Evolutionary conservation across 768 basidiomycete species (phyloP).

Genomic region (Tephrocybe sp.): DNA sequence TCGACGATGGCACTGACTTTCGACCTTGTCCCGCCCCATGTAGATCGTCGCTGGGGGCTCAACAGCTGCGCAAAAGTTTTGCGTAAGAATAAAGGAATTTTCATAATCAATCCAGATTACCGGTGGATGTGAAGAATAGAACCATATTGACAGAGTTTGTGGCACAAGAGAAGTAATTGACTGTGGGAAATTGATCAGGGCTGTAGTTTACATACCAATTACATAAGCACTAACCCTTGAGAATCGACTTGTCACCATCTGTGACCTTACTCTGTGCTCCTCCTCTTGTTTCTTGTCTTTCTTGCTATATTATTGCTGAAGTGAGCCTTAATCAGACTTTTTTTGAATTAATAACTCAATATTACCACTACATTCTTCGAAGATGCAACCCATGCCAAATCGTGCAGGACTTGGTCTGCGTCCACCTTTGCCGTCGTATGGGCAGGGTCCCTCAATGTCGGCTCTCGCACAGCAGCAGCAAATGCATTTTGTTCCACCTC

Average conservation of each 20-base stretch:
- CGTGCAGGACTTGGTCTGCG: conserved; percentile 87
- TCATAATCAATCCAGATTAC: conserved; percentile 21
- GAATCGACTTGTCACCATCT: neutral
- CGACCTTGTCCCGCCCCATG: conserved; percentile 97
- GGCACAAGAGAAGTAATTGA: too few relatives aligned
- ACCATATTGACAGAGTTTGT: conserved; percentile 34
- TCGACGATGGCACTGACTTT: conserved; percentile 55
- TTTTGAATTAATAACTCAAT: neutral
- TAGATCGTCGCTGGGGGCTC: conserved; percentile 73
- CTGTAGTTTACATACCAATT: neutral
- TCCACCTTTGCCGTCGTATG: conserved; percentile 82
- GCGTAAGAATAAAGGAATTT: neutral
- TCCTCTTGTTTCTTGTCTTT: neutral
- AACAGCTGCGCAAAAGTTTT: conserved; percentile 34
- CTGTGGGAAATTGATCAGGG: too few relatives aligned
- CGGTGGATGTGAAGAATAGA: conserved; percentile 46
- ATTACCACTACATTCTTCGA: conserved; percentile 8
- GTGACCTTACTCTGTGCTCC: neutral
- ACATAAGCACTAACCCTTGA: conserved; percentile 5
- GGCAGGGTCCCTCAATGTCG: conserved; percentile 89
- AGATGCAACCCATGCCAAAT: conserved; percentile 69
- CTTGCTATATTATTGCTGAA: neutral
- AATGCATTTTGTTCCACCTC: conserved; percentile 66
- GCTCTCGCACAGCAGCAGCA: conserved; percentile 87
- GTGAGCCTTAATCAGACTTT: neutral